These are phyloP conservation scores for Trichodelitschia bisporula DNA, from an alignment of 495 filamentous ascomycete genomes.

Conservation along the genomic window DNA sequence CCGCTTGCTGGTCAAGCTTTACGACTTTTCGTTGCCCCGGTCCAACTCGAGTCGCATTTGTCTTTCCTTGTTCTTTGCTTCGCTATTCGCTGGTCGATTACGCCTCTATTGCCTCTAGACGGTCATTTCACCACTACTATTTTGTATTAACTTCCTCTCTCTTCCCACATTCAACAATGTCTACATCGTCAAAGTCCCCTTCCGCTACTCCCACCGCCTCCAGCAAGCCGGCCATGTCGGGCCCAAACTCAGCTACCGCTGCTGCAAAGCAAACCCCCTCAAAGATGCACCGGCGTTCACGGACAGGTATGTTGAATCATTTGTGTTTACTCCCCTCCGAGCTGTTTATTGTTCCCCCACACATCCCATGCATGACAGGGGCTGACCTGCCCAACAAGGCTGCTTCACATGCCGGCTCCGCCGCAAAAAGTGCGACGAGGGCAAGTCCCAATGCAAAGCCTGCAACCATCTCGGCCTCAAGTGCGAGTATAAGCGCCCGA, in stretches of 20 bases:
- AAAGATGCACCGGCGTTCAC: slow-evolving; percentile 80
- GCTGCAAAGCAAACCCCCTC: slow-evolving; percentile 31
- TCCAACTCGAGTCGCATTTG: too few relatives aligned
- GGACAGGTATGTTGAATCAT: slow-evolving; percentile 34
- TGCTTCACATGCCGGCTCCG: slow-evolving; percentile 93
- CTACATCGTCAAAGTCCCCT: slow-evolving; percentile 4
- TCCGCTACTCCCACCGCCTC: slow-evolving; percentile 12
- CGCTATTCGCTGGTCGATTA: too few relatives aligned
- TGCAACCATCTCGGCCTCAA: slow-evolving; percentile 67
- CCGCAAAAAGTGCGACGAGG: slow-evolving; percentile 96
- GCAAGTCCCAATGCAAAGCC: slow-evolving; percentile 58
- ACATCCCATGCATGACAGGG: too few relatives aligned
- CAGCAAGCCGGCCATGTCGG: too few relatives aligned
- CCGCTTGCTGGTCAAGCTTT: slow-evolving; percentile 5
- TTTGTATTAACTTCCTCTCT: slow-evolving; percentile 5
- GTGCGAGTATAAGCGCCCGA: slow-evolving; percentile 89
- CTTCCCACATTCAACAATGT: slow-evolving; percentile 2
- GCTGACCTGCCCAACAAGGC: slow-evolving; percentile 29
- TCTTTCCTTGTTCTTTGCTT: too few relatives aligned
- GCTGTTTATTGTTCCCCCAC: too few relatives aligned
- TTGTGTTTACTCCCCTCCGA: too few relatives aligned
- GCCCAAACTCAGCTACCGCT: too few relatives aligned
- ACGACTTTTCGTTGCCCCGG: background rate
- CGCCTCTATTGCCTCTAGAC: too few relatives aligned
- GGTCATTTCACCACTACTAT: too few relatives aligned